phyloP scores from a whole-genome alignment of 2,329 filamentous ascomycete species.

The Cladosporium sp. region DNA sequence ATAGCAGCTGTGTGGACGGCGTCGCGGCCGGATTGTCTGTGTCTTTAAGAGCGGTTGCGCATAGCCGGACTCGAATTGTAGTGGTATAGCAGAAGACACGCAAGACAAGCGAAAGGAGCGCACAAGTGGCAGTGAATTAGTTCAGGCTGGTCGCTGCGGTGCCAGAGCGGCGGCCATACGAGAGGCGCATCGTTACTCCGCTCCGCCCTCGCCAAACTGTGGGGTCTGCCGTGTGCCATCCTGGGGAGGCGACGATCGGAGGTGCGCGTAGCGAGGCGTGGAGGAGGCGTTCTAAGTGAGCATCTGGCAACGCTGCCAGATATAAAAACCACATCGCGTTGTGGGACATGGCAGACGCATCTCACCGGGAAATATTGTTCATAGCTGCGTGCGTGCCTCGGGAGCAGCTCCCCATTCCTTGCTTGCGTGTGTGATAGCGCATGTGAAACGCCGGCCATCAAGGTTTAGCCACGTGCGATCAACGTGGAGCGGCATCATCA shows the following conservation, averaged over 20 bases:
- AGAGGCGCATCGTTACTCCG: neutral
- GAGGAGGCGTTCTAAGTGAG: too few relatives aligned
- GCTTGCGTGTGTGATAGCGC: neutral
- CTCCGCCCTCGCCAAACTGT: neutral
- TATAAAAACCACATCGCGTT: too few relatives aligned
- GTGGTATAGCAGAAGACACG: neutral
- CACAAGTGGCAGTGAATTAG: neutral
- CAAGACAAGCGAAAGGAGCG: too few relatives aligned
- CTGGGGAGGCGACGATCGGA: neutral
- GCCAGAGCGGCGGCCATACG: neutral
- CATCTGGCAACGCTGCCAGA: too few relatives aligned
- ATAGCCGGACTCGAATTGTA: neutral
- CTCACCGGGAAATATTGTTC: too few relatives aligned
- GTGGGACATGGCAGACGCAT: too few relatives aligned
- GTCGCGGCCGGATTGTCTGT: neutral
- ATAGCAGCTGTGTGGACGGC: neutral
- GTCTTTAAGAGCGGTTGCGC: slow-evolving; percentile 4
- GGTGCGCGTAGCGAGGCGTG: neutral
- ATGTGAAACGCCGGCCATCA: neutral
- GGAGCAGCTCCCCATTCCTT: neutral
- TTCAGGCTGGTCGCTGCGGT: neutral
- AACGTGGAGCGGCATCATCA: neutral
- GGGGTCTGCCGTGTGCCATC: neutral
- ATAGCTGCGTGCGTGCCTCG: neutral
- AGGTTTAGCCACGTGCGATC: slow-evolving; percentile 1